Conservation (phyloP, 1,139 yeast species). For the Sugiyamaella xylanicola region DNA sequence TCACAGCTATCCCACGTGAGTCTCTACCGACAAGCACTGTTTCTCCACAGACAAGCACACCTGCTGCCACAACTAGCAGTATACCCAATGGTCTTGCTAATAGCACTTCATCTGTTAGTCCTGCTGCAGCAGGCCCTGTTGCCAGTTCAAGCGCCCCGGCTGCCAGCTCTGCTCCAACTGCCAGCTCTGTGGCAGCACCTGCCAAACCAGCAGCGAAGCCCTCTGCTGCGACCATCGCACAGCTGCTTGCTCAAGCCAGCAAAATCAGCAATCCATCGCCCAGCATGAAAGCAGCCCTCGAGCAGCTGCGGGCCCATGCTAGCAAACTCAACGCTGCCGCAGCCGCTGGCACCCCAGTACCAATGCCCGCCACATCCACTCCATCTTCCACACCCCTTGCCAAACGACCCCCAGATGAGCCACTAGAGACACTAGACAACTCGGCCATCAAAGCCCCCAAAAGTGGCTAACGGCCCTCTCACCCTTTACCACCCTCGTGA, state of each 20-base stretch:
- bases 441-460: conserved; percentile 28
- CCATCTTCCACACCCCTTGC: not conserved
- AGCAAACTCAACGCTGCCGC: conserved; percentile 30
- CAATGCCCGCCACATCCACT: conserved; percentile 6
- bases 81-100: not conserved
- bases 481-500: conserved; percentile 14
- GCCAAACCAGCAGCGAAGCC: conserved; percentile 20
- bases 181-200: conserved; percentile 14
- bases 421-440: conserved; percentile 23
- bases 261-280: conserved; percentile 44
- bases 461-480: conserved; percentile 7
- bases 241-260: conserved; percentile 43
- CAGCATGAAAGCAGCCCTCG: conserved; percentile 40
- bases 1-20: not conserved
- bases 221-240: conserved; percentile 39
- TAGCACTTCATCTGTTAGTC: conserved; percentile 2
- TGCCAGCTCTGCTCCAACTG: conserved; percentile 21
- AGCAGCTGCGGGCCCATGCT: conserved; percentile 43
- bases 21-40: too few relatives aligned
- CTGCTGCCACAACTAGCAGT: not conserved
- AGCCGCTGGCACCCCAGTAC: conserved; percentile 12
- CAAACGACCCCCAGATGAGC: conserved; percentile 28
- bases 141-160: conserved; percentile 15
- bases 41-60: not conserved
- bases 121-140: conserved; percentile 18